These are phyloP conservation scores for Picea sitchensis DNA, from an alignment of 75 land plant species.

Conservation along the genomic window DNA sequence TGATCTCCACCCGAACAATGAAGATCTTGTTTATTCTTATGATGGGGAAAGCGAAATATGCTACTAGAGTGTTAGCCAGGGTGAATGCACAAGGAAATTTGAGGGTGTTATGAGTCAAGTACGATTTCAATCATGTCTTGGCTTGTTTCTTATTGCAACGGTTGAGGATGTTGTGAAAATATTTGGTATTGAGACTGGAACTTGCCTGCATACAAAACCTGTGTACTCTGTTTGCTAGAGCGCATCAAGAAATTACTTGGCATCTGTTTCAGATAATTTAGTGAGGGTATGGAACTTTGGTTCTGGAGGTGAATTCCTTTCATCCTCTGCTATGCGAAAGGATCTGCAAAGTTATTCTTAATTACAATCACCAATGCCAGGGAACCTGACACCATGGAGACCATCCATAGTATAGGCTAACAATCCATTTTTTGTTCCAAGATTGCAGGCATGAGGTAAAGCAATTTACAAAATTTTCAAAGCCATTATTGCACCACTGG, in stretches of 20 bases:
- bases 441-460: too few species aligned
- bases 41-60: slow-evolving; percentile 72
- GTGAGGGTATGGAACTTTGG: slow-evolving; percentile 27
- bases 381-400: too few species aligned
- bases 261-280: slow-evolving; percentile 28
- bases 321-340: too few species aligned
- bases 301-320: not conserved
- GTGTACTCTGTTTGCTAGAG: slow-evolving; percentile 32
- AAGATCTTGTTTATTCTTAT: slow-evolving; percentile 67
- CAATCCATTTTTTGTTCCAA: too few species aligned
- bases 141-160: slow-evolving; percentile 53
- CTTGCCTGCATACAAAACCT: slow-evolving; percentile 23
- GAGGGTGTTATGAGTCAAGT: slow-evolving; percentile 48
- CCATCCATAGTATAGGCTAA: too few species aligned
- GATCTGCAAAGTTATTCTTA: too few species aligned
- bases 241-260: slow-evolving; percentile 19
- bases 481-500: too few species aligned
- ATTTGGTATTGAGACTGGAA: slow-evolving; percentile 64
- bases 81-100: not conserved
- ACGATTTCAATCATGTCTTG: slow-evolving; percentile 59
- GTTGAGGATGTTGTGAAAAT: slow-evolving; percentile 57
- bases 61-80: slow-evolving; percentile 65
- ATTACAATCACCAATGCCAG: too few species aligned
- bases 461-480: too few species aligned
- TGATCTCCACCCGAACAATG: slow-evolving; percentile 71